These are phyloP conservation scores for Cryptosporidium viatorum DNA, from an alignment of 169 alveolate species.

Conservation along the genomic window DNA sequence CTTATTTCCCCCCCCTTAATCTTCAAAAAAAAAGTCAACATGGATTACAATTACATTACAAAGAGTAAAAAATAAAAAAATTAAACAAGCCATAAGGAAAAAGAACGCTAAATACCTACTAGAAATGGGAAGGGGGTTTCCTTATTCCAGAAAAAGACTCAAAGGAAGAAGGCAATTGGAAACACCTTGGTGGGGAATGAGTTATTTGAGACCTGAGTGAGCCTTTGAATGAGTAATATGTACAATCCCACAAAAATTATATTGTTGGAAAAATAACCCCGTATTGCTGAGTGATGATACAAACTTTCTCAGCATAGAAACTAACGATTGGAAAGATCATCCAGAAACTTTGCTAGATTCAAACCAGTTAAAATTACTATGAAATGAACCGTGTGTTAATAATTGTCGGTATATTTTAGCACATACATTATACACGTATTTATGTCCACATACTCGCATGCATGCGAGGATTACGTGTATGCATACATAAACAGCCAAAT, in stretches of 20 bases:
- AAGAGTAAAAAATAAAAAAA: not conserved
- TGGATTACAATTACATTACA: too few relatives aligned
- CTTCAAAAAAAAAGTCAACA: not conserved
- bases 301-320: not conserved
- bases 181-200: not conserved
- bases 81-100: slow-evolving; percentile 35
- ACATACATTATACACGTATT: slow-evolving; percentile 8
- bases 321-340: not conserved
- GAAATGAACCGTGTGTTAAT: not conserved
- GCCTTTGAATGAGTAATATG: not conserved
- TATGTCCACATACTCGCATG: not conserved
- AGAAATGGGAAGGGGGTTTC: slow-evolving; percentile 2
- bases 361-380: not conserved
- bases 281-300: not conserved
- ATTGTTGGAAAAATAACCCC: not conserved
- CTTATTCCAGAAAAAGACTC: slow-evolving; percentile 11
- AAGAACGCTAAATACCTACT: slow-evolving; percentile 48
- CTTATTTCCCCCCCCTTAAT: not conserved
- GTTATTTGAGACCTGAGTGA: not conserved
- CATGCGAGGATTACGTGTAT: slow-evolving; percentile 5
- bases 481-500: not conserved
- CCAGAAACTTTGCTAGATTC: slow-evolving; percentile 15
- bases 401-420: slow-evolving; percentile 4
- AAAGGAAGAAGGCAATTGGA: slow-evolving; percentile 10
- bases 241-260: not conserved